A percentile compares a stretch with the other conserved stretches of the same genome.
Evolutionary conservation across 768 basidiomycete genomes (phyloP).

Genomic region (Leccinum truebloodii): DNA sequence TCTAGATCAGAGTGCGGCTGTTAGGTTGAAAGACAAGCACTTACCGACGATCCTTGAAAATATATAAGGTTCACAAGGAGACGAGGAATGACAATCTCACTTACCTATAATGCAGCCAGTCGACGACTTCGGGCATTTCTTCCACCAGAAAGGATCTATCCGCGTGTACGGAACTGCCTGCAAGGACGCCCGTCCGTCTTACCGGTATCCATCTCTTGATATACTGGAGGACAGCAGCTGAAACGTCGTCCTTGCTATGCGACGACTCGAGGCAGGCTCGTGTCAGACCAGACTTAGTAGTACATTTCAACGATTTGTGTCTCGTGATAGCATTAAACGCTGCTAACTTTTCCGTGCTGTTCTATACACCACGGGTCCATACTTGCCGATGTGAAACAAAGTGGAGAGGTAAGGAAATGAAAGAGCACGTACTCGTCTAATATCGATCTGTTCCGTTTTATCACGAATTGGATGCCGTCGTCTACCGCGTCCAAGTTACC

Average conservation of each 20-base stretch:
- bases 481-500: slow-evolving; percentile 82
- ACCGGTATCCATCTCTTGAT: slow-evolving; percentile 85
- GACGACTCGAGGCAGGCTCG: slow-evolving; percentile 74
- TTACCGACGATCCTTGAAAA: slow-evolving; percentile 64
- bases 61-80: not conserved
- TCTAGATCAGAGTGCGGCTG: not conserved
- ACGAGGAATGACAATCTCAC: slow-evolving; percentile 1
- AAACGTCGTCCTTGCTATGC: slow-evolving; percentile 59
- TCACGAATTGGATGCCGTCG: slow-evolving; percentile 74
- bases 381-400: slow-evolving; percentile 36
- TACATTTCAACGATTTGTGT: not conserved
- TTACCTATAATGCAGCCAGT: slow-evolving; percentile 83
- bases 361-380: slow-evolving; percentile 89
- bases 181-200: slow-evolving; percentile 63
- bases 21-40: slow-evolving; percentile 25
- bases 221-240: slow-evolving; percentile 65
- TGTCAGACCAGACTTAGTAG: slow-evolving; percentile 74
- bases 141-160: slow-evolving; percentile 71
- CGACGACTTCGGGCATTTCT: slow-evolving; percentile 78
- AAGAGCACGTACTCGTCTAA: slow-evolving; percentile 62
- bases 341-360: slow-evolving; percentile 72
- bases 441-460: slow-evolving; percentile 65
- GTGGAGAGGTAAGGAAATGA: not conserved
- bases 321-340: not conserved
- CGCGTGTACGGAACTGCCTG: slow-evolving; percentile 85